Evolutionary conservation across 805 yeast species (phyloP).

Genomic region (Hanseniaspora pseudoguilliermondii): DNA sequence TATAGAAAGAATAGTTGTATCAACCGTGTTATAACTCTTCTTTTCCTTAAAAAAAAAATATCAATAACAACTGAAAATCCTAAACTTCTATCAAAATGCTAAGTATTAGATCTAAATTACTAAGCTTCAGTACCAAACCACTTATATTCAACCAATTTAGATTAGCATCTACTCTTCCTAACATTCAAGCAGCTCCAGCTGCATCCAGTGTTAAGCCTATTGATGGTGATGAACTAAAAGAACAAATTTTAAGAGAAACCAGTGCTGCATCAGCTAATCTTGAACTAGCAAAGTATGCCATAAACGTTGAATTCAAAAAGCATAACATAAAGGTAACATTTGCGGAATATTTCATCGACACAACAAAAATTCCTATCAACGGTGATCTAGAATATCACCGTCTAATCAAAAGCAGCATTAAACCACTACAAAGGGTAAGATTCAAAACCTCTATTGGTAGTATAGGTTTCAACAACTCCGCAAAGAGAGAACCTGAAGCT

Average conservation of each 20-base stretch:
- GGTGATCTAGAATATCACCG: slow-evolving; percentile 3
- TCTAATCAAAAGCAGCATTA: slow-evolving; percentile 4
- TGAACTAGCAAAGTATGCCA: slow-evolving; percentile 5
- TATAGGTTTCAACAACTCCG: slow-evolving; percentile 10
- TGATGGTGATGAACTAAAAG: slow-evolving; percentile 10
- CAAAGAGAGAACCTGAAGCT: slow-evolving; percentile 8
- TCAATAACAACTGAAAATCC: background rate
- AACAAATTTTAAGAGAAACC: slow-evolving; percentile 5
- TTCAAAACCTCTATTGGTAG: slow-evolving; percentile 7
- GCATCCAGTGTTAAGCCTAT: background rate
- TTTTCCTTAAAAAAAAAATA: background rate
- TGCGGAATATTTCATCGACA: slow-evolving; percentile 2
- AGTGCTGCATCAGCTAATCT: slow-evolving; percentile 3
- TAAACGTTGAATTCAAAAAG: background rate
- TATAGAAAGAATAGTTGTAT: too few species aligned
- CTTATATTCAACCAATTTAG: background rate
- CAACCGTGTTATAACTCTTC: too few species aligned
- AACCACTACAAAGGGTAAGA: background rate
- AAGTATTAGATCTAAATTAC: background rate
- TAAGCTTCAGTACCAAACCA: background rate
- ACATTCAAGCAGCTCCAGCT: background rate
- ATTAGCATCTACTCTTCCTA: background rate
- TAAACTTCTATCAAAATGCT: background rate
- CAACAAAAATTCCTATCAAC: background rate
- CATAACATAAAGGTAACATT: background rate